Conservation (phyloP, 129 eudicot genomes). For the Flaveria robusta region DNA sequence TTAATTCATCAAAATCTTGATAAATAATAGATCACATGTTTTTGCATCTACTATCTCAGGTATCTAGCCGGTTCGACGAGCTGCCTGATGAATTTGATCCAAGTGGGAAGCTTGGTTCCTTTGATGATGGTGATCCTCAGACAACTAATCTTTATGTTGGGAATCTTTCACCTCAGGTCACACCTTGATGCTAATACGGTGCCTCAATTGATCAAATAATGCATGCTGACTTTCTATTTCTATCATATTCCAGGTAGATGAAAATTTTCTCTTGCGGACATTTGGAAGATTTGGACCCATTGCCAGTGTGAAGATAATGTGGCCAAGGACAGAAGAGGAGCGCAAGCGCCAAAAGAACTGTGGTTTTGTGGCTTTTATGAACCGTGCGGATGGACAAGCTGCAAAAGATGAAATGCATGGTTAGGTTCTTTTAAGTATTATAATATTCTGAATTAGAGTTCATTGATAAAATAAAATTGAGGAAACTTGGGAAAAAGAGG, state of each 20-base stretch:
- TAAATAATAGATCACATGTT: background rate
- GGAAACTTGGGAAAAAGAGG: background rate
- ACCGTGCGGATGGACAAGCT: conserved; percentile 95
- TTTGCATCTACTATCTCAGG: conserved; percentile 46
- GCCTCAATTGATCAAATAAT: conserved; percentile 7
- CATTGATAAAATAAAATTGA: background rate
- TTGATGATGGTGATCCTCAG: conserved; percentile 98
- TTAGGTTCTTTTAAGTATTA: conserved; percentile 19
- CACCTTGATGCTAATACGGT: conserved; percentile 11
- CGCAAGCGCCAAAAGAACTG: conserved; percentile 84
- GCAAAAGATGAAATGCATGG: conserved; percentile 99
- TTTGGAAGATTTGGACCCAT: conserved; percentile 99
- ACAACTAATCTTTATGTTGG: conserved; percentile 99
- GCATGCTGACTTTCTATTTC: conserved; percentile 16
- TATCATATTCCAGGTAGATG: conserved; percentile 71
- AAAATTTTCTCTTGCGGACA: conserved; percentile 89
- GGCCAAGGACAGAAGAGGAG: conserved; percentile 99
- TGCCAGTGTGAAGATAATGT: conserved; percentile 99
- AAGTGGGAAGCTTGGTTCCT: conserved; percentile 80
- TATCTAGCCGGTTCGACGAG: conserved; percentile 89
- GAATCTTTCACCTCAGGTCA: conserved; percentile 91
- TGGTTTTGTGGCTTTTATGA: conserved; percentile 99
- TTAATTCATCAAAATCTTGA: background rate
- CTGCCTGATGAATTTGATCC: conserved; percentile 96
- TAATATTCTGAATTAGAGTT: conserved; percentile 9